Conservation (phyloP, 306 rosid species). For the Trifolium subterraneum region DNA sequence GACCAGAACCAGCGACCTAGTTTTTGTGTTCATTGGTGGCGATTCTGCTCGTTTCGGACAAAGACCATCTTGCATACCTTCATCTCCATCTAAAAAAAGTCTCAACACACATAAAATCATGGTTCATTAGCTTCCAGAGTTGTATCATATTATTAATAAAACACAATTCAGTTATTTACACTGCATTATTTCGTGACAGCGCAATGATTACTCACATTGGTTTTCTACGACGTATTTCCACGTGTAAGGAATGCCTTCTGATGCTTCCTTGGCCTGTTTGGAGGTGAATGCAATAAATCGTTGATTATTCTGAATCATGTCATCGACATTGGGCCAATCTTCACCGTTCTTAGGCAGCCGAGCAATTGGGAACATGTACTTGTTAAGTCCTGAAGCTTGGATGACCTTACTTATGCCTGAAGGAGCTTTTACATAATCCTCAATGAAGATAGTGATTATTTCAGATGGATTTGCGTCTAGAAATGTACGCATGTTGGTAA, state of each 20-base stretch:
- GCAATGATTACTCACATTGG: slow-evolving; percentile 63
- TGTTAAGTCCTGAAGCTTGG: slow-evolving; percentile 64
- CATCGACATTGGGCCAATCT: slow-evolving; percentile 89
- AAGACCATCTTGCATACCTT: slow-evolving; percentile 68
- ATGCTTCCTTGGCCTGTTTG: slow-evolving; percentile 69
- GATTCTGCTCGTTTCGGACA: slow-evolving; percentile 86
- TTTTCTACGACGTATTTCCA: slow-evolving; percentile 91
- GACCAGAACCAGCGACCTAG: slow-evolving; percentile 66
- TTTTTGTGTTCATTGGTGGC: slow-evolving; percentile 61
- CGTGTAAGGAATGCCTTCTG: slow-evolving; percentile 82
- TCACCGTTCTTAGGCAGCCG: slow-evolving; percentile 75
- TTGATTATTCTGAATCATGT: slow-evolving; percentile 80
- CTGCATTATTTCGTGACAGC: not conserved
- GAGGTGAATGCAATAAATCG: slow-evolving; percentile 84
- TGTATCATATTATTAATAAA: not conserved
- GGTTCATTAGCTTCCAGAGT: not conserved
- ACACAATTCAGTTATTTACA: not conserved
- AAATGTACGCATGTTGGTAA: slow-evolving; percentile 65
- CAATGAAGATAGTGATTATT: slow-evolving; percentile 86
- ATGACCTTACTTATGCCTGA: slow-evolving; percentile 76
- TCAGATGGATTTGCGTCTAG: slow-evolving; percentile 74
- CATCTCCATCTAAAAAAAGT: slow-evolving; percentile 78
- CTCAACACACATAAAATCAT: slow-evolving; percentile 32
- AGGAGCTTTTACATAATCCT: slow-evolving; percentile 80
- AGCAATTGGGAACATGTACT: slow-evolving; percentile 66